phyloP scores from a whole-genome alignment of 176 grass and related monocot genomes.

The Typha latifolia region DNA sequence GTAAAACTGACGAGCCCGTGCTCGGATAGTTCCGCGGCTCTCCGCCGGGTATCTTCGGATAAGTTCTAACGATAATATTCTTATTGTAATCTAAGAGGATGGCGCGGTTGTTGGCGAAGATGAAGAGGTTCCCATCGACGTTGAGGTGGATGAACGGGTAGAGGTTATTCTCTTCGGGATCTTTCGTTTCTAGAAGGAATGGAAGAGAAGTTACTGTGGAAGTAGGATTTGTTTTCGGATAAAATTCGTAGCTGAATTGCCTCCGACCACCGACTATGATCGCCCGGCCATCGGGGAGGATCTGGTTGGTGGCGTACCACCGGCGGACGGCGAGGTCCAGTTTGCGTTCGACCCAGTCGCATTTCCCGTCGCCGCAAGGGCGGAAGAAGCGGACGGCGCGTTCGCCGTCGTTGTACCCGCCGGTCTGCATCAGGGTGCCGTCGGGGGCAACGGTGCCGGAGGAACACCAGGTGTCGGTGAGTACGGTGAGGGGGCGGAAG shows the following conservation, averaged over 20 bases:
- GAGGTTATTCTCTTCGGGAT: slow-evolving; percentile 73
- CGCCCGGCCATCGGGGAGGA: slow-evolving; percentile 72
- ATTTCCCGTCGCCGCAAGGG: slow-evolving; percentile 25
- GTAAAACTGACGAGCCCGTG: slow-evolving; percentile 63
- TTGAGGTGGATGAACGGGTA: slow-evolving; percentile 77
- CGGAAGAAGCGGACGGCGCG: slow-evolving; percentile 50
- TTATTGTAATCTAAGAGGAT: slow-evolving; percentile 54
- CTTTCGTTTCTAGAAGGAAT: slow-evolving; percentile 38
- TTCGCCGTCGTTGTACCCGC: slow-evolving; percentile 66
- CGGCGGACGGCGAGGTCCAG: slow-evolving; percentile 40
- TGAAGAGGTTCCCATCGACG: slow-evolving; percentile 77
- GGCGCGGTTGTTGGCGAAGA: slow-evolving; percentile 80
- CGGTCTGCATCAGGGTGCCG: slow-evolving; percentile 73
- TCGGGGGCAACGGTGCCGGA: slow-evolving; percentile 70
- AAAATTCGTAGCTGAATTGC: slow-evolving; percentile 81
- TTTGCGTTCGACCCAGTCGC: slow-evolving; percentile 64
- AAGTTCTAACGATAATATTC: slow-evolving; percentile 45
- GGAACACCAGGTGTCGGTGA: slow-evolving; percentile 84
- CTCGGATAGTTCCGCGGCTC: slow-evolving; percentile 76
- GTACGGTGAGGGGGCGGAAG: slow-evolving; percentile 35
- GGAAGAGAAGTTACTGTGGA: slow-evolving; percentile 20
- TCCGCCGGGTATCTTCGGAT: slow-evolving; percentile 34
- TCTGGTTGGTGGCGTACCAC: slow-evolving; percentile 82
- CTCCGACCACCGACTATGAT: slow-evolving; percentile 55
- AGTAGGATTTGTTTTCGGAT: slow-evolving; percentile 32